Evolutionary conservation across 768 basidiomycete species (phyloP).

Genomic region (Pholiota molesta): DNA sequence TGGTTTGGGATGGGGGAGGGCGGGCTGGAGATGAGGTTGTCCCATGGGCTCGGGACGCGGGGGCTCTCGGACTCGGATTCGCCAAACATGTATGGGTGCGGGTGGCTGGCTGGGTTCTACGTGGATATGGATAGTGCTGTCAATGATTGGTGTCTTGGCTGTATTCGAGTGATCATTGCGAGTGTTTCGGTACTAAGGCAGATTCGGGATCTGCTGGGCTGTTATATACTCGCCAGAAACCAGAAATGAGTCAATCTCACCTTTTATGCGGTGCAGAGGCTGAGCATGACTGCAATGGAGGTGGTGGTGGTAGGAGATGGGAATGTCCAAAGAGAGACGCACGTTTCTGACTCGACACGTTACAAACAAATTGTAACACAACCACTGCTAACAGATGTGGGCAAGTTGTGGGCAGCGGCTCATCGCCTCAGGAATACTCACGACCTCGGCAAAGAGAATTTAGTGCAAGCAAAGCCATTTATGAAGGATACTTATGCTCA

Average conservation of each 20-base stretch:
- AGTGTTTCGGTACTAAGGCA: conserved; percentile 8
- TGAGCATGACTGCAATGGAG: conserved; percentile 6
- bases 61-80: conserved; percentile 83
- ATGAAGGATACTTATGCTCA: no score
- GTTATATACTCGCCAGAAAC: conserved; percentile 3
- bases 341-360: conserved; percentile 4
- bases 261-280: conserved; percentile 11
- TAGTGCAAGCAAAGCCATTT: no score
- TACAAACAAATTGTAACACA: background rate
- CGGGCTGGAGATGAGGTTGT: conserved; percentile 65
- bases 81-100: conserved; percentile 62
- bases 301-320: background rate
- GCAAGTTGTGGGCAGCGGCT: no score
- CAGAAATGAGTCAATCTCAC: conserved; percentile 13
- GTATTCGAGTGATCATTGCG: conserved; percentile 37
- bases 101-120: conserved; percentile 3
- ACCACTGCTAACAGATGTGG: no score
- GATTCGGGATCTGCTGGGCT: conserved; percentile 3
- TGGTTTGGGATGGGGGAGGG: conserved; percentile 38
- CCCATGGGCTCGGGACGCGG: conserved; percentile 83
- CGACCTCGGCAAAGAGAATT: no score
- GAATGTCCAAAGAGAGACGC: background rate
- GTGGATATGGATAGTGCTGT: conserved; percentile 10
- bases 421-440: no score
- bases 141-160: conserved; percentile 10